Evolutionary conservation across 2,329 filamentous ascomycete genomes (phyloP).

Genomic region (Leptographium galeiforme): DNA sequence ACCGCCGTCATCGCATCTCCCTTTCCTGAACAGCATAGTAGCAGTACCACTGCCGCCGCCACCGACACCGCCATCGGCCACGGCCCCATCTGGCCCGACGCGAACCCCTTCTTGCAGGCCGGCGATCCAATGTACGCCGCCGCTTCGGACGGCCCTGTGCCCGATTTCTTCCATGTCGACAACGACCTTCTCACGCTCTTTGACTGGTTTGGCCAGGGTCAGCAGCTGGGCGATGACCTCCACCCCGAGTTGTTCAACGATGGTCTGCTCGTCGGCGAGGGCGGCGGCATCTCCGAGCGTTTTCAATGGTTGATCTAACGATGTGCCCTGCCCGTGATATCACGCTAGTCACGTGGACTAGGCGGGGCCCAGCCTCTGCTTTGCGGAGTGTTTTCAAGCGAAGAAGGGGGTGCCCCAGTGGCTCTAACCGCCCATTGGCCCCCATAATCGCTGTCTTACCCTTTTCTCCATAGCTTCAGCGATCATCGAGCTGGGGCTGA

Average conservation of each 20-base stretch:
- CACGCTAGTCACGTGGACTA: no score
- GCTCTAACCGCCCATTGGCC: no score
- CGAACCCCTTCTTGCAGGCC: neutral
- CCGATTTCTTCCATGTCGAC: constrained; percentile 12
- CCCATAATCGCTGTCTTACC: no score
- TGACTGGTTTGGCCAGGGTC: constrained; percentile 17
- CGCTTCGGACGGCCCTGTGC: neutral
- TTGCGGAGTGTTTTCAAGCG: no score
- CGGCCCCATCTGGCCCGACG: neutral
- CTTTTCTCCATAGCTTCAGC: no score
- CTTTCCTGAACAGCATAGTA: neutral
- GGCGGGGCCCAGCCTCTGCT: no score
- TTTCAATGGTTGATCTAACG: neutral
- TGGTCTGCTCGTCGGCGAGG: neutral
- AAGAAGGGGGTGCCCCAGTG: no score
- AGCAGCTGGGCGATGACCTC: neutral
- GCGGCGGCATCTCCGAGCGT: neutral
- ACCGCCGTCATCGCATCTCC: neutral
- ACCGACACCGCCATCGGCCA: neutral
- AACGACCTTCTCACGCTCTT: constrained; percentile 23
- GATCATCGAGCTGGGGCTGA: no score
- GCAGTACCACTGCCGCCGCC: neutral
- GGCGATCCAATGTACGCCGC: neutral
- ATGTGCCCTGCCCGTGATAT: no score
- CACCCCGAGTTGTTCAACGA: neutral